Evolutionary conservation across 2,329 filamentous ascomycete genomes (phyloP), one percentile per base, ranked within the genome.

Genomic region (Cercospora zeina): DNA sequence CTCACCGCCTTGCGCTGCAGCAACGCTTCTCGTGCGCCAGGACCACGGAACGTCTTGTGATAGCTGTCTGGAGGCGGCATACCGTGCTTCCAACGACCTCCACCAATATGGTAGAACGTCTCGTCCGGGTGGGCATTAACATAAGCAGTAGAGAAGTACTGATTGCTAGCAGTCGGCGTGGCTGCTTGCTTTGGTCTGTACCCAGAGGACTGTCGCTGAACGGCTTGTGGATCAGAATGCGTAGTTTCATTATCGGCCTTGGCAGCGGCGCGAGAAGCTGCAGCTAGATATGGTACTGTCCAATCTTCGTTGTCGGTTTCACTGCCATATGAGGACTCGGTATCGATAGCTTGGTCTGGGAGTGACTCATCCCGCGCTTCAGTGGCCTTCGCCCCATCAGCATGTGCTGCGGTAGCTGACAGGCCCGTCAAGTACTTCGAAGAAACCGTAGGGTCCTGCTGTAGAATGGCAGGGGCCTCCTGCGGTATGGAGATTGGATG

Each of bases 51-150:
- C 6, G 55, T 60, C 36, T 50, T 59, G 21, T 37, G 39, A 14
- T 21, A 49, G 21, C 36, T 56, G 24, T 53, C 39, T 14, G 55
- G 11, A 19, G 57, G 61, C n/a, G 61, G 63, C 47, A 61, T 36
- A 2, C 63, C 63, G 6, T 27, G 45, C 30, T 57, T 50, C 58
- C 62, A 63, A n/a, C 58, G 59, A 37, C 61, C 62, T 27, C 24
- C 47, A 14, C 64, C 66, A 11, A 59, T 59, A 39, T 67, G 66
- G 37, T 66, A 49, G 21, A 66, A 67, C 11, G 54, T 63, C 50
- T 66, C 66, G 16, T 62, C 34, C 10, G 66, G 62, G 39, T 63
- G 66, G 11, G 56, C 49, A 45, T 62, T 31, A 2, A 65, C 64
- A 42, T 66, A 67, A 4, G 54, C 58, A 27, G 58, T 60, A 33